Evolutionary conservation across 1,139 yeast species (phyloP).

Genomic region (Geotrichum carabidarum): DNA sequence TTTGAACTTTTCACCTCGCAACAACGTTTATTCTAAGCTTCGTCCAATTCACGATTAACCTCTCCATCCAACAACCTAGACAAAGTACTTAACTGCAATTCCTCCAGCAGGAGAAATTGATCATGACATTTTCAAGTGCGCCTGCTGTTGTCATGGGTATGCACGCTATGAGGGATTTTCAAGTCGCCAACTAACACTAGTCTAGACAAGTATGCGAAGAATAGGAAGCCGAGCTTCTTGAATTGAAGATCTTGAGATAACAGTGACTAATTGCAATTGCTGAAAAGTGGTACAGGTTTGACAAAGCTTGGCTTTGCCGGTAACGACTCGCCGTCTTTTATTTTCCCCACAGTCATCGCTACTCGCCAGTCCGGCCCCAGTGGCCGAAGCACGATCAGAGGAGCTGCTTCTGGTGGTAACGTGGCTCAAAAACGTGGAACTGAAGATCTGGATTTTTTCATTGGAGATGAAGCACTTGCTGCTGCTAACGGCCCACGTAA

Average conservation of each 20-base stretch:
- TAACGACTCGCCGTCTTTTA: conserved; percentile 94
- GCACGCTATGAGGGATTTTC: conserved; percentile 26
- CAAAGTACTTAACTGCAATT: not conserved
- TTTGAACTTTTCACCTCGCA: no score
- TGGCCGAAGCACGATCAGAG: conserved; percentile 39
- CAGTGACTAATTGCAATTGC: not conserved
- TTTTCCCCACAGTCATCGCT: conserved; percentile 96
- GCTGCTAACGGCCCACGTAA: conserved; percentile 75
- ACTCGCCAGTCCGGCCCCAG: conserved; percentile 48
- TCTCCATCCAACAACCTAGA: no score
- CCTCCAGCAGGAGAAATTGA: not conserved
- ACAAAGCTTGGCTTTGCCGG: conserved; percentile 98
- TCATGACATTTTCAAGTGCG: conserved; percentile 32
- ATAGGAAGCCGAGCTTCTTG: not conserved
- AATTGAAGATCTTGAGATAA: not conserved
- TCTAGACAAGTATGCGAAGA: conserved; percentile 26
- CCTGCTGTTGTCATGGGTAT: conserved; percentile 95
- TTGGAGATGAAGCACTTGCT: conserved; percentile 89
- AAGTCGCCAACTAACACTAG: not conserved
- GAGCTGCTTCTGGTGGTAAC: conserved; percentile 36
- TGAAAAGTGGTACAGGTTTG: conserved; percentile 84
- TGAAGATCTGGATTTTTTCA: conserved; percentile 89
- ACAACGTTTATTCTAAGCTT: no score
- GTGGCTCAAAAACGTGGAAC: conserved; percentile 77
- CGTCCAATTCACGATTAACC: not conserved